Evolutionary conservation across 2,329 filamentous ascomycete genomes (phyloP), one percentile per base, ranked within the genome.

Genomic region (Pseudocercospora musae): DNA sequence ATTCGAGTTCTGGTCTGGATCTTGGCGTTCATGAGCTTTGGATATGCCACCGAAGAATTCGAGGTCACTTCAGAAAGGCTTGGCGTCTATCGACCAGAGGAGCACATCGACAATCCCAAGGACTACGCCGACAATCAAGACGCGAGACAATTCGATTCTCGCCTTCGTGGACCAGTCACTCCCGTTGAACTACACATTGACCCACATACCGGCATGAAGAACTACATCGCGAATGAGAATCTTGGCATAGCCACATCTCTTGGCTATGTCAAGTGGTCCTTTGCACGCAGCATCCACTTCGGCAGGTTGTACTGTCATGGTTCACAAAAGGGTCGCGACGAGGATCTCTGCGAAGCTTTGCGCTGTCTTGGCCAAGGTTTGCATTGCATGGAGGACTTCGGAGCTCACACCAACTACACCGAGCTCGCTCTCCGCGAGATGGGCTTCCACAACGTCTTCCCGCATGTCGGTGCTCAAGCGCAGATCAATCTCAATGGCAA

Each of bases 141-240:
- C 78, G 95, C 95, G 4, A 86, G 91, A 64, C 85, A 89, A 70
- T 92, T 86, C 72, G 95, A 98, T 74, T 79, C 83, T 40, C 88
- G 95, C 25, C 85, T 98, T 7, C 89, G 95, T 56, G 90, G 88
- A 0, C 93, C 93, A 0, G 87, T 98, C 8, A 67, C 71, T 18
- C 76, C 77, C 6, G 72, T 75, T 37, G 80, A 82, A 65, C 71
- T 82, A 11, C 77, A 77, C 4, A 70, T 82, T 9, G 80, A 82
- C 65, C 69, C 69, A 3, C 68, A 72, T 20, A 95, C 91, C 0
- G 93, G 93, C n/a, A 96, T 99, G 94, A 99, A 98, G 78, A 98
- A 98, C 75, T 99, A 99, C 76, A 98, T 99, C 69, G 88, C 94
- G 63, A 98, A 97, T 72, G 94, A 98, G 75, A 81, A 79, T 13